These are phyloP conservation scores for Pyrrhoderma lamaoense DNA, from an alignment of 1,284 basidiomycete genomes.

Conservation along the genomic window DNA sequence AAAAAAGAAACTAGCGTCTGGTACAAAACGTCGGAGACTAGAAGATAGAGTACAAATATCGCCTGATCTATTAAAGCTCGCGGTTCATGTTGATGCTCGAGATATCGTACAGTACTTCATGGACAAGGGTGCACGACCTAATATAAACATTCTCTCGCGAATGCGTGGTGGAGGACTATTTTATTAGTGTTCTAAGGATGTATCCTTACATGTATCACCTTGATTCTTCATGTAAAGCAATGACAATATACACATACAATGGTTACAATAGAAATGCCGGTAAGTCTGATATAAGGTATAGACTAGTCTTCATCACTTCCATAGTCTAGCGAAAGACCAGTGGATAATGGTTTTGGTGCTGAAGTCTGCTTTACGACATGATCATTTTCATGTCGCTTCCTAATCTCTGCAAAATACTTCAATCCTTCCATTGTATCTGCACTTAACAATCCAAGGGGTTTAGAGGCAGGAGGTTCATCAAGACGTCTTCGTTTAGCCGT, in stretches of 20 bases:
- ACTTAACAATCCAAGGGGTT: conserved; percentile 52
- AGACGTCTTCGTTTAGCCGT: conserved; percentile 22
- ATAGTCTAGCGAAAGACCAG: conserved; percentile 60
- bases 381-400: conserved; percentile 44
- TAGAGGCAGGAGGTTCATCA: conserved; percentile 19
- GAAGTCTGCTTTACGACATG: conserved; percentile 26
- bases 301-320: conserved; percentile 65
- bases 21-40: conserved; percentile 43
- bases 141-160: conserved; percentile 40
- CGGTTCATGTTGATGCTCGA: conserved; percentile 53
- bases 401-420: conserved; percentile 79
- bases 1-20: too few species aligned
- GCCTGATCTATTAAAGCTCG: conserved; percentile 52
- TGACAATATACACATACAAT: neutral
- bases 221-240: too few species aligned
- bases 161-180: too few species aligned
- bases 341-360: conserved; percentile 27
- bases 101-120: conserved; percentile 71
- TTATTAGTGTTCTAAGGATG: too few species aligned
- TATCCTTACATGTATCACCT: too few species aligned
- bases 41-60: conserved; percentile 54
- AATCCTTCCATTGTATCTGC: conserved; percentile 80
- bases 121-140: conserved; percentile 71
- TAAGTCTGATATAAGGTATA: conserved; percentile 1
- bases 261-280: neutral